Conservation (phyloP, 495 filamentous ascomycete genomes). For the Parathielavia hyrcaniae region DNA sequence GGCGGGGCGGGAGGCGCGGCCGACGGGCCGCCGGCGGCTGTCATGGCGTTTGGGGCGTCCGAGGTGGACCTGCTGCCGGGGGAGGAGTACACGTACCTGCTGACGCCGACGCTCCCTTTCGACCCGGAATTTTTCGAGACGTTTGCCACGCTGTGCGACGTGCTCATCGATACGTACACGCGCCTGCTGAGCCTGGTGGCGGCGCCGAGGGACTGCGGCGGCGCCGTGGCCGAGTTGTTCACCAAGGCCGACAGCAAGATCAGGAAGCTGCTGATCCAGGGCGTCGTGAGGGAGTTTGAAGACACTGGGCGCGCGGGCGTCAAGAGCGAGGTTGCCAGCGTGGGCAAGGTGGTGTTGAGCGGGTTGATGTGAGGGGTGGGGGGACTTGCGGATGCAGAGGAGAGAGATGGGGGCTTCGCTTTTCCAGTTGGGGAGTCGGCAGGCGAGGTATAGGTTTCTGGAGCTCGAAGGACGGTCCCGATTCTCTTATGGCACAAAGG, state of each 20-base stretch:
- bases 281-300: constrained; percentile 87
- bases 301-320: constrained; percentile 67
- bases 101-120: constrained; percentile 90
- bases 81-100: constrained; percentile 81
- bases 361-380: constrained; percentile 61
- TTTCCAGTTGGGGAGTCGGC: neutral
- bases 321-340: constrained; percentile 71
- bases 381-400: neutral
- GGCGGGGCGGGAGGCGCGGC: neutral
- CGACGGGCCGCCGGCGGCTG: constrained; percentile 28
- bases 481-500: neutral
- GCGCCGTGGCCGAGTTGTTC: constrained; percentile 70
- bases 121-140: constrained; percentile 97
- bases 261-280: constrained; percentile 77
- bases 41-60: constrained; percentile 42
- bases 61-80: constrained; percentile 51
- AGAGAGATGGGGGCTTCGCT: neutral
- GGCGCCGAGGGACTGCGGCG: constrained; percentile 55
- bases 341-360: constrained; percentile 83
- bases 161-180: constrained; percentile 86
- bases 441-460: neutral
- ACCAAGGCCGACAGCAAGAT: constrained; percentile 80
- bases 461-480: too few species aligned
- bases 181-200: constrained; percentile 65
- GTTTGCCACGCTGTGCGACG: constrained; percentile 94